Conservation (phyloP, 202 grass and related monocot species). For the Saccharum hybrid region DNA sequence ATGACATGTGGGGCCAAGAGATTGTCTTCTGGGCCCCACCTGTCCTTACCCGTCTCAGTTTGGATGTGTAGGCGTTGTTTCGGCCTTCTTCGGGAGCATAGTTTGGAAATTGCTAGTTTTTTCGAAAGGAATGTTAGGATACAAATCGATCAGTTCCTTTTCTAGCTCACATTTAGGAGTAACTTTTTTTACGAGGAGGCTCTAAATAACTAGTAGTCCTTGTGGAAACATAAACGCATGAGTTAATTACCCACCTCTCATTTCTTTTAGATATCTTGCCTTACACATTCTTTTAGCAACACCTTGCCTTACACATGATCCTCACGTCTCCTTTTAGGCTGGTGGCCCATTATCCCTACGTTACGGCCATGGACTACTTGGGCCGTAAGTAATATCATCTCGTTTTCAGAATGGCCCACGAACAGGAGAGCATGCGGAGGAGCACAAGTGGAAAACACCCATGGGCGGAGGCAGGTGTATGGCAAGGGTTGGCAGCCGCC, state of each 20-base stretch:
- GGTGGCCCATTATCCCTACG: neutral
- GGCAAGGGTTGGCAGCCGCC: too few species aligned
- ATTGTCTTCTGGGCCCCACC: neutral
- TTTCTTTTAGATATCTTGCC: neutral
- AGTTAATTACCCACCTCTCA: neutral
- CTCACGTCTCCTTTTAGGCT: neutral
- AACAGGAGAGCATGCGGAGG: neutral
- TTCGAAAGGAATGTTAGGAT: neutral
- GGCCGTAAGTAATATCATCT: neutral
- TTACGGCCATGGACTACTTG: neutral
- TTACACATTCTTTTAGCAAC: too few species aligned
- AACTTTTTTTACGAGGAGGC: neutral
- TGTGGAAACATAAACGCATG: neutral
- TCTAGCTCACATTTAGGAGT: neutral
- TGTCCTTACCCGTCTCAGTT: neutral
- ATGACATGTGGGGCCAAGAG: neutral
- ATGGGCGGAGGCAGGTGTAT: too few species aligned
- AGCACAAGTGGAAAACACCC: neutral
- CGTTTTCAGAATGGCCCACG: neutral
- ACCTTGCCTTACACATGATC: neutral
- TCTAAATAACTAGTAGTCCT: too few species aligned
- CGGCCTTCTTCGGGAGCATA: constrained; percentile 1
- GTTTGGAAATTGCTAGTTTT: neutral
- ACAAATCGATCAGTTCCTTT: neutral
- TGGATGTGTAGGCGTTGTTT: neutral